Evolutionary conservation across 495 filamentous ascomycete species (phyloP), one percentile per base, ranked within the genome.

Genomic region (Podospora comata): DNA sequence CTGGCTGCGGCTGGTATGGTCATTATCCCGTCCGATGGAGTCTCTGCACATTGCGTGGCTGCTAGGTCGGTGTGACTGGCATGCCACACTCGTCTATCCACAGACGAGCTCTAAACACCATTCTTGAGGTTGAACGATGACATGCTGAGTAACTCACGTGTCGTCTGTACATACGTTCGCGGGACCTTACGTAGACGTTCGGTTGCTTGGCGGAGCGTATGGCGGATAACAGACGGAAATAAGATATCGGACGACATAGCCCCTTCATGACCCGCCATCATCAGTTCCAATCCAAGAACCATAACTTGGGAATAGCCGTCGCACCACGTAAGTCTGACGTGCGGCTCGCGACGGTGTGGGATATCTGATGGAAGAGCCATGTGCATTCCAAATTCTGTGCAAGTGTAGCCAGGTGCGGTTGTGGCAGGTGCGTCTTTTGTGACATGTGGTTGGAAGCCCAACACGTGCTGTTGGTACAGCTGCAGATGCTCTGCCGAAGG

Each of bases 281-380:
- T 68, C 27, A 9, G 44, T 6, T 28, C 60, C 60, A 53, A 60
- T 54, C 6, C 20, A 30, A 30, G 39, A 16, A 15, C 7, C 54
- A n/a, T 27, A 3, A 55, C 26, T 6, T 56, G 67, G 23, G 26
- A 13, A 27, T 18, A 15, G 4, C 63, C 15, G 67, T 27, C 27
- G 20, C 30, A 48, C 39, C 39, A 30, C 53, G 68, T 69, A 27
- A 66, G 64, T 66, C 44, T 69, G 68, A 66, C 58, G 63, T 63
- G 56, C 18, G 63, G 39, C 39, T 48, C 39, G 13, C 39, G 39
- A 48, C 39, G 9, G 18, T 11, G 39, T 48, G 7, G 39, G 5
- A 48, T 48, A 48, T 48, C 6, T 6, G 39, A 48, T 48, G 39
- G 13, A 48, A 48, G 15, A 48, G 15, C 39, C 30, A 32, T 23